Evolutionary conservation across 1,284 basidiomycete species (phyloP).

Genomic region (Rhodotorula sp.): DNA sequence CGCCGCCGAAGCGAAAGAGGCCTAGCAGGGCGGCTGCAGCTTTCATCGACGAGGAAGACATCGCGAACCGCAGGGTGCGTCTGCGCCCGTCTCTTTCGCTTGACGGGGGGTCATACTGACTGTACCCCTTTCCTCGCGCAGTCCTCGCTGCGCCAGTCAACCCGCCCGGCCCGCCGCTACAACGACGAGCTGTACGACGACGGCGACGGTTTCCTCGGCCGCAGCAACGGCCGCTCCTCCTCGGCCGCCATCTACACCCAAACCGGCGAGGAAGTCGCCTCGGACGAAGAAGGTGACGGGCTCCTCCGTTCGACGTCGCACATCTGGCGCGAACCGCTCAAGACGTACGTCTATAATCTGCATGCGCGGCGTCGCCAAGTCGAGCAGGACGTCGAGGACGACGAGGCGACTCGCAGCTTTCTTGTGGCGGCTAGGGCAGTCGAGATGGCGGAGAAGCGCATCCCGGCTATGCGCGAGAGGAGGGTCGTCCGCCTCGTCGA

Average conservation of each 20-base stretch:
- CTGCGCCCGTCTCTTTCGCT: not conserved
- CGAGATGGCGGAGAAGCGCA: constrained; percentile 24
- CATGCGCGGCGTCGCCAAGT: constrained; percentile 24
- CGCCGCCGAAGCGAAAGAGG: constrained; percentile 22
- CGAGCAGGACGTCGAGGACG: constrained; percentile 29
- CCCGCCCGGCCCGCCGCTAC: constrained; percentile 31
- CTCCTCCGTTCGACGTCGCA: constrained; percentile 35
- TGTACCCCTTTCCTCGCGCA: not conserved
- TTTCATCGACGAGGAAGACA: constrained; percentile 26
- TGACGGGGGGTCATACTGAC: too few species aligned
- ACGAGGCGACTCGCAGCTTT: constrained; percentile 34
- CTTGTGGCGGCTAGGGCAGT: constrained; percentile 23
- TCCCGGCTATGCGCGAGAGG: constrained; percentile 32
- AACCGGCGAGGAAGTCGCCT: constrained; percentile 6
- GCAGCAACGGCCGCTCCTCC: not conserved
- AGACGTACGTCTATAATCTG: constrained; percentile 26
- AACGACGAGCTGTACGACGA: constrained; percentile 31
- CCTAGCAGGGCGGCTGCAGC: constrained; percentile 28
- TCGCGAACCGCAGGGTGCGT: constrained; percentile 26
- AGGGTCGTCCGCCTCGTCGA: constrained; percentile 14
- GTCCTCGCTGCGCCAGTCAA: constrained; percentile 25
- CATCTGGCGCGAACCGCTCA: constrained; percentile 39
- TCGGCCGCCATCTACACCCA: not conserved
- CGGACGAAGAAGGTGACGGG: constrained; percentile 36
- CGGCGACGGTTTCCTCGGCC: constrained; percentile 5